Evolutionary conservation across 257 asterid species (phyloP).

Genomic region (Ajuga chamaepitys): DNA sequence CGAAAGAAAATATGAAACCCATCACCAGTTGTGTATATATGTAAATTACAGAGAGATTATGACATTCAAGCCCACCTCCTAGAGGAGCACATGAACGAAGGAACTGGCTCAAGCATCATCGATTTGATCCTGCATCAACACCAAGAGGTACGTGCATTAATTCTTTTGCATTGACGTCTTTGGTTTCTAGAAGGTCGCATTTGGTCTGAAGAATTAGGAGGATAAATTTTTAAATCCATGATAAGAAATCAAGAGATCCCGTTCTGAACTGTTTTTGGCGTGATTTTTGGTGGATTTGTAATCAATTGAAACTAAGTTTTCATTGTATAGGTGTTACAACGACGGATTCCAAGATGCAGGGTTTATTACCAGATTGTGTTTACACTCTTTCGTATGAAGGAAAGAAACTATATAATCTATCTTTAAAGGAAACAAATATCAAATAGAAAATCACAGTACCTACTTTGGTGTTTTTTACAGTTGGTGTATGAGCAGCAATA

Average conservation of each 20-base stretch:
- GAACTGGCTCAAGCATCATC: constrained; percentile 35
- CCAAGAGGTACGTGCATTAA: not conserved
- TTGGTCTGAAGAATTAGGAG: not conserved
- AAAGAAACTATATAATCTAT: not conserved
- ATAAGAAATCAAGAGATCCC: too few species aligned
- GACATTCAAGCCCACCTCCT: constrained; percentile 42
- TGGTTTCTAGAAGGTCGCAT: not conserved
- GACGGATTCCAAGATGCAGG: not conserved
- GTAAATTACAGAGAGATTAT: constrained; percentile 29
- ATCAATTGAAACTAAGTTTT: too few species aligned
- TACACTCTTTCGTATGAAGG: not conserved
- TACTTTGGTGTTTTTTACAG: not conserved
- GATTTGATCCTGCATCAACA: constrained; percentile 37
- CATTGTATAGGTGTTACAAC: not conserved
- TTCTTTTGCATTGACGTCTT: not conserved
- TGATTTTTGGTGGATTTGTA: not conserved
- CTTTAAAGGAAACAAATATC: not conserved
- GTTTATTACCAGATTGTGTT: not conserved
- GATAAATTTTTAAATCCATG: not conserved
- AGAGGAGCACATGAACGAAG: constrained; percentile 21
- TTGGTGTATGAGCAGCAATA: not conserved
- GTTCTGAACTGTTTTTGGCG: not conserved
- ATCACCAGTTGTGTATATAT: constrained; percentile 19
- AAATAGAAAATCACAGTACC: not conserved
- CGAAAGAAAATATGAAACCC: constrained; percentile 10